Base-by-base conservation (phyloP, 352 stramenopile genomes). In the Thalassiosira pacifica region DNA sequence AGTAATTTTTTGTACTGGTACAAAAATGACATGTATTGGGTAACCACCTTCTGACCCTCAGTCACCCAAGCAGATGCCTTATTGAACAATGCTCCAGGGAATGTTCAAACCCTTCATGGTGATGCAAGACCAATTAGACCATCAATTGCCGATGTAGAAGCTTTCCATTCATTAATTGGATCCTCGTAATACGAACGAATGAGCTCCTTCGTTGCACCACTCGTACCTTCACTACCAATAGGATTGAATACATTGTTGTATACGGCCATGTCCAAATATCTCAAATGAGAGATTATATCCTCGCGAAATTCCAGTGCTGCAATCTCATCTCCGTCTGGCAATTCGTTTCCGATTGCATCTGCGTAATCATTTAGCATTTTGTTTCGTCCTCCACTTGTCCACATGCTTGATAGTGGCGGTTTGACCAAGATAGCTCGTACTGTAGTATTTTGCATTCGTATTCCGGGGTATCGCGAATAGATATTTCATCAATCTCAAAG, bases 201-300 rank as follows among this genome's bases (percentile, higher is more conserved):
- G 22, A 96, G 69, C 42, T 91, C 88, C 53, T 93, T 94, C 11
- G 90, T 93, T 37, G 91, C 92, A 16, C 88, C 88, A 52, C 29
- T 87, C 52, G 57, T 82, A 32, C 89, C 90, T 57, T 94, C 90
- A 1, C 68, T 88, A 11, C 70, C 84, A 66, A 94, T 95, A 10
- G 92, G 92, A 83, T 94, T 94, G 60, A 96, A 96, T 29, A 92
- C 79, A 75, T 96, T 96, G 66, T 95, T 95, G 64, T 96, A 95
- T 4, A 91, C 90, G 1, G 90, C 85, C 87, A 93, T 93, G 77
- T 95, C 92, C 0, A 95, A 72, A 82, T 91, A 95, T 45, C 92
- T 45, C 55, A 95, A 85, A 82, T 93, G 92, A 42, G 73, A 81
- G 22, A 90, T 53, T 5, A 89, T 22, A 32, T 95, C 90, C 76